Percentiles rank a stretch among this genome's conserved stretches.
Evolutionary conservation across 176 grass and related monocot genomes (phyloP).

Genomic region (Tillandsia fasciculata): DNA sequence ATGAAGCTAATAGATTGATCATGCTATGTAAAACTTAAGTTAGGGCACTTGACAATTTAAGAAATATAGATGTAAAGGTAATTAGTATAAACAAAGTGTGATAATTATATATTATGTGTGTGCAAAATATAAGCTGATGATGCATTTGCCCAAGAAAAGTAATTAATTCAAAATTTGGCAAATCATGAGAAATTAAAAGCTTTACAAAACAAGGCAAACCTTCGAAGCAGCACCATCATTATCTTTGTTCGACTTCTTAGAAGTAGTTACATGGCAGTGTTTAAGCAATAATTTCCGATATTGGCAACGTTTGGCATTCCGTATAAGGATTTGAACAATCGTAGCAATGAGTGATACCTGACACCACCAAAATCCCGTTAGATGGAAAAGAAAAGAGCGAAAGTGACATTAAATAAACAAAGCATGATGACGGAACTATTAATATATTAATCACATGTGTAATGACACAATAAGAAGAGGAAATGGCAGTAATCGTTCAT

Average conservation of each 20-base stretch:
- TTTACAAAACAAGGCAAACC: neutral
- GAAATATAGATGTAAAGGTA: too few species aligned
- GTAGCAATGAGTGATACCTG: constrained; percentile 28
- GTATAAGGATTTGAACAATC: constrained; percentile 38
- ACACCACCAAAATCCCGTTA: constrained; percentile 8
- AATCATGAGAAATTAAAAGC: neutral
- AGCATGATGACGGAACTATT: neutral
- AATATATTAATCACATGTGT: neutral
- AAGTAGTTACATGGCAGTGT: constrained; percentile 34
- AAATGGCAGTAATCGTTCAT: neutral
- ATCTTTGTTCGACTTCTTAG: constrained; percentile 14
- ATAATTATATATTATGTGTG: too few species aligned
- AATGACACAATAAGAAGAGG: neutral
- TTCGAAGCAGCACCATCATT: neutral
- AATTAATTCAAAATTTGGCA: constrained; percentile 4
- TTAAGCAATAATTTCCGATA: constrained; percentile 44
- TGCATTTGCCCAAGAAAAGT: neutral
- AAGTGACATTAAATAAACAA: neutral
- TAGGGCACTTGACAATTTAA: too few species aligned
- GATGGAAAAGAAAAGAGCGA: neutral
- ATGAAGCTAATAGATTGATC: too few species aligned
- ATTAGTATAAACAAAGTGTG: too few species aligned
- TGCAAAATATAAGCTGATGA: neutral
- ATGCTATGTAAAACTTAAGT: too few species aligned
- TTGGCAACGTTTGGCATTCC: constrained; percentile 53